Evolutionary conservation across 2,329 filamentous ascomycete species (phyloP), one percentile per base, ranked within the genome.

Genomic region (Penicillium sp.): DNA sequence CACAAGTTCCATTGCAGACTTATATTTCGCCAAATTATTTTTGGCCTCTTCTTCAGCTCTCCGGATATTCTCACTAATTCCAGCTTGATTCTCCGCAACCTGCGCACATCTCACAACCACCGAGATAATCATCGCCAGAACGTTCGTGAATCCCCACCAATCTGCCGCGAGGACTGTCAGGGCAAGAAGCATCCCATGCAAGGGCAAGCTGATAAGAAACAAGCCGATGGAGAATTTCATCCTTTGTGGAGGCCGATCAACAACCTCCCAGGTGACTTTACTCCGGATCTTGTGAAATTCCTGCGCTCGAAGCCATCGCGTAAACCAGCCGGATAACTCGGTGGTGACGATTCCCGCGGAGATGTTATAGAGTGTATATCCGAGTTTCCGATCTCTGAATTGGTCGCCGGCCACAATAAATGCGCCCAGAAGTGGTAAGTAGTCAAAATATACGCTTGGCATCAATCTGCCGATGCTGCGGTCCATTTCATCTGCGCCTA

Each of bases 401-500:
- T 33, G 53, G 18, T 51, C 35, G 12, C 53, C 53, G 7, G 53
- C 46, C 4, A 55, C 48, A 2, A 55, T 15, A 23, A 55, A 55
- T 7, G 53, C 53, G 2, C 53, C 53, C 7, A 55, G 40, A 23
- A 49, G 27, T 9, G 53, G 53, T 20, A 55, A 33, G 25, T 55
- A 57, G 43, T 57, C 55, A 3, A 57, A 42, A 20, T 57, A 57
- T 3, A 49, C 31, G 35, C 55, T 57, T 3, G 55, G 52, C 40
- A 57, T 49, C 4, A 57, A 37, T 25, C 55, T 37, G 27, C 55
- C 55, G 9, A 57, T 55, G 26, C 52, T 54, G 18, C 48, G 51
- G 23, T 57, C 51, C 55, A 57, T 57, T 29, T 57, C 55, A 14
- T 57, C 55, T n/a, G 48, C 55, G 7, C 55, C 55, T 2, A 57